Evolutionary conservation across 352 stramenopile genomes (phyloP).

Genomic region (Phytopythium aichiense): DNA sequence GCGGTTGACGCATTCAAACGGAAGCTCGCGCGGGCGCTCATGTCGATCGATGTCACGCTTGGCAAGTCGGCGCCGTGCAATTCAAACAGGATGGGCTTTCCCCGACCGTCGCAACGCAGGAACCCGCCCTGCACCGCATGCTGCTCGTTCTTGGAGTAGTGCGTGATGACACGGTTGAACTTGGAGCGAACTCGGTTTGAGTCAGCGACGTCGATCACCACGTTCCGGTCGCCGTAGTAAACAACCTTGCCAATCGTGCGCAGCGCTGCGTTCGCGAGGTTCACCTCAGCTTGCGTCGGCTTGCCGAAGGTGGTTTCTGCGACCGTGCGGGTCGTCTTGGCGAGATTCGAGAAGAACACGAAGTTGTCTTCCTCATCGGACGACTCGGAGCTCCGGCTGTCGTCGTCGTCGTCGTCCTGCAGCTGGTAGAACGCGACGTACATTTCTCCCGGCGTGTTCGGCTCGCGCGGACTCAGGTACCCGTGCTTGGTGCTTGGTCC

Average conservation of each 20-base stretch:
- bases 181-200: slow-evolving; percentile 79
- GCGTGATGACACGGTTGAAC: slow-evolving; percentile 82
- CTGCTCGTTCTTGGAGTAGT: slow-evolving; percentile 68
- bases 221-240: slow-evolving; percentile 73
- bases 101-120: slow-evolving; percentile 70
- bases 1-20: not conserved
- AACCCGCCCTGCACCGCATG: slow-evolving; percentile 56
- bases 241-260: slow-evolving; percentile 63
- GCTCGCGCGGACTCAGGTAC: slow-evolving; percentile 69
- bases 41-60: slow-evolving; percentile 45
- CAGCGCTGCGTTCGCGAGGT: slow-evolving; percentile 44
- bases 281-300: slow-evolving; percentile 44
- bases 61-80: slow-evolving; percentile 58
- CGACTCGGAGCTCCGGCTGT: slow-evolving; percentile 31
- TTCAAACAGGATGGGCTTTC: slow-evolving; percentile 70
- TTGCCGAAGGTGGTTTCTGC: slow-evolving; percentile 68
- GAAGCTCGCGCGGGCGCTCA: slow-evolving; percentile 18
- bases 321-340: slow-evolving; percentile 56
- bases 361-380: slow-evolving; percentile 63
- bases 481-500: slow-evolving; percentile 74
- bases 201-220: slow-evolving; percentile 78
- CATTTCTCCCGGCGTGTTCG: slow-evolving; percentile 73
- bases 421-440: slow-evolving; percentile 76
- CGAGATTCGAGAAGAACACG: slow-evolving; percentile 59
- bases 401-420: slow-evolving; percentile 26